Evolutionary conservation across 352 stramenopile species (phyloP).

Genomic region (Pythium grandisporangium): DNA sequence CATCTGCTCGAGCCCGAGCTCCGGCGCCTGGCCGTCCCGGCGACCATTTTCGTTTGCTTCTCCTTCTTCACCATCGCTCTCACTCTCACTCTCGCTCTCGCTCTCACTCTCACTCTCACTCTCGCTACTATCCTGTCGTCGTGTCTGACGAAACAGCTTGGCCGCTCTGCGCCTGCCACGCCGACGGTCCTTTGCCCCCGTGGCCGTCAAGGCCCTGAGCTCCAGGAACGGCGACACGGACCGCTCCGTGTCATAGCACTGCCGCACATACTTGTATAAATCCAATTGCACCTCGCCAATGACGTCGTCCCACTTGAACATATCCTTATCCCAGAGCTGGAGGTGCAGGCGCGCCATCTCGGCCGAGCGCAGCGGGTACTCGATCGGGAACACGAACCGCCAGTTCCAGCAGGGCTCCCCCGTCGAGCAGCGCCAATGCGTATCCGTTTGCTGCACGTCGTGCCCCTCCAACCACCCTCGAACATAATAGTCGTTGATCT

Average conservation of each 20-base stretch:
- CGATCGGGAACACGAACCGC: slow-evolving; percentile 81
- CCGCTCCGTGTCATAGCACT: slow-evolving; percentile 46
- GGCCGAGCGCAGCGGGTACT: slow-evolving; percentile 61
- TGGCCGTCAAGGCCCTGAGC: slow-evolving; percentile 25
- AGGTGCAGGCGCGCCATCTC: slow-evolving; percentile 86
- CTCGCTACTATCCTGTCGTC: background rate
- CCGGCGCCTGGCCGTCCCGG: too few species aligned
- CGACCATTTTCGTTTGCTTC: too few species aligned
- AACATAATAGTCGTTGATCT: slow-evolving; percentile 91
- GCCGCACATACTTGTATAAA: slow-evolving; percentile 76
- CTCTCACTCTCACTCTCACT: background rate
- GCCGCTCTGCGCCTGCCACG: too few species aligned
- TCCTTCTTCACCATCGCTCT: too few species aligned
- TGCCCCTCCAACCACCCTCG: slow-evolving; percentile 83
- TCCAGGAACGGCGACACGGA: slow-evolving; percentile 56
- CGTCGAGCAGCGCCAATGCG: slow-evolving; percentile 88
- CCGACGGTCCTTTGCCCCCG: background rate
- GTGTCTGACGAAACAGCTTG: too few species aligned
- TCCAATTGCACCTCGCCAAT: slow-evolving; percentile 81
- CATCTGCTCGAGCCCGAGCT: too few species aligned
- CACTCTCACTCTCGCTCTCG: too few species aligned
- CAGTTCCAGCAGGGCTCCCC: slow-evolving; percentile 91
- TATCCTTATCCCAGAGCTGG: slow-evolving; percentile 90
- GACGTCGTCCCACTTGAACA: slow-evolving; percentile 90
- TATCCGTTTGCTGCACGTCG: slow-evolving; percentile 63